Percentiles rank a stretch among this genome's conserved stretches.
Evolutionary conservation across 441 rosid genomes (phyloP).

Genomic region (Rhodomyrtus psidioides): DNA sequence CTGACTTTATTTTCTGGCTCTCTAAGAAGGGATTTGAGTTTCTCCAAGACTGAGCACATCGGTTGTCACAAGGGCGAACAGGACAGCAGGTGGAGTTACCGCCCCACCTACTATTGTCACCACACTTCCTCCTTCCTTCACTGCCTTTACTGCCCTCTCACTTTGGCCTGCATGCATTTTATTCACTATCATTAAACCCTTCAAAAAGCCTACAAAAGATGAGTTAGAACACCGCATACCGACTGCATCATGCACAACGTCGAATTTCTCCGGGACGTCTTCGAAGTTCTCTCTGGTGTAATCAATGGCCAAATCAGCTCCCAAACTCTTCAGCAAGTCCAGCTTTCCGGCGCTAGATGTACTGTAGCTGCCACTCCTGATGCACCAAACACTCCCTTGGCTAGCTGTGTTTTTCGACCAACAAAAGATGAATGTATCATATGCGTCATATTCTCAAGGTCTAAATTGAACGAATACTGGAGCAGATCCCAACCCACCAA

Average conservation of each 20-base stretch:
- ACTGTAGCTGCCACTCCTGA: background rate
- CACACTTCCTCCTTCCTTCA: constrained; percentile 1
- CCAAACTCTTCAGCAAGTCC: background rate
- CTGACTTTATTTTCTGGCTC: background rate
- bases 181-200: no score
- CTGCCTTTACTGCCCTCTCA: background rate
- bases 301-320: background rate
- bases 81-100: background rate
- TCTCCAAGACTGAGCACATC: background rate
- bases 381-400: background rate
- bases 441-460: background rate
- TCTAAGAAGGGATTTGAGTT: background rate
- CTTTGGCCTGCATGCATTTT: no score
- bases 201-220: no score
- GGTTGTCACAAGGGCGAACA: background rate
- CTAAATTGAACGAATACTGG: background rate
- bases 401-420: background rate
- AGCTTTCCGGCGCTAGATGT: background rate
- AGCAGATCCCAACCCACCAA: background rate
- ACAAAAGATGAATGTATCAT: background rate
- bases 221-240: no score
- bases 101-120: background rate
- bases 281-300: background rate
- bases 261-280: background rate
- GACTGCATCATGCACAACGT: background rate